phyloP scores from a whole-genome alignment of 768 basidiomycete species.

The Boletus subparvulus region DNA sequence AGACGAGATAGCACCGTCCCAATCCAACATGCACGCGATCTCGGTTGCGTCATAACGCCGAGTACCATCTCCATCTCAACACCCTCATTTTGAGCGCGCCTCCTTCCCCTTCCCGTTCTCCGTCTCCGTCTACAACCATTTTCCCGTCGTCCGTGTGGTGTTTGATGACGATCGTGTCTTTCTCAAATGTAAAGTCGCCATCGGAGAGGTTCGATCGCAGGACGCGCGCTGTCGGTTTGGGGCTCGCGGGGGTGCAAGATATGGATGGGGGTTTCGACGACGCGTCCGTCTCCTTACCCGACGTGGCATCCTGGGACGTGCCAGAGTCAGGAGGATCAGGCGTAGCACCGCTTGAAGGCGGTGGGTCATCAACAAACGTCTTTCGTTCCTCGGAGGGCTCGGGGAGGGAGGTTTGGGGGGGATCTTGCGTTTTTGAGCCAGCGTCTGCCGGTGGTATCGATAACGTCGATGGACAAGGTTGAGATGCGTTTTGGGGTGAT shows the following conservation, averaged over 20 bases:
- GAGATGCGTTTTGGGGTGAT: background rate
- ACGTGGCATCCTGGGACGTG: background rate
- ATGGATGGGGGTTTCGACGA: background rate
- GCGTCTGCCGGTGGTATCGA: background rate
- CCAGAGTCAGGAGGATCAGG: conserved; percentile 5
- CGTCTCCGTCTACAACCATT: conserved; percentile 15
- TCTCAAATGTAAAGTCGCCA: conserved; percentile 24
- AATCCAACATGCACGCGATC: background rate
- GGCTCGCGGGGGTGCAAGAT: background rate
- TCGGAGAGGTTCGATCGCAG: conserved; percentile 21
- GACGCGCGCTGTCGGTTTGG: conserved; percentile 3
- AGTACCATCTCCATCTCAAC: conserved; percentile 29
- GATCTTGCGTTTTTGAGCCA: conserved; percentile 7
- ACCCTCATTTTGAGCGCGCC: conserved; percentile 25
- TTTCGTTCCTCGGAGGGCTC: background rate
- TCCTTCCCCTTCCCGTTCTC: background rate
- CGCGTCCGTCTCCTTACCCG: background rate
- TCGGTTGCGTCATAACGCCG: background rate
- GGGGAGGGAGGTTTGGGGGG: background rate
- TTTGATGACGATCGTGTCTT: conserved; percentile 18
- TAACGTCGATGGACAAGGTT: background rate
- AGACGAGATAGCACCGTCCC: conserved; percentile 9
- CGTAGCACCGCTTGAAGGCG: background rate
- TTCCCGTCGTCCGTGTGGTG: conserved; percentile 2
- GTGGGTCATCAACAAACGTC: background rate